Evolutionary conservation across 192 early-diverging fungal genomes (phyloP).

Genomic region (Obelidium mucronatum): DNA sequence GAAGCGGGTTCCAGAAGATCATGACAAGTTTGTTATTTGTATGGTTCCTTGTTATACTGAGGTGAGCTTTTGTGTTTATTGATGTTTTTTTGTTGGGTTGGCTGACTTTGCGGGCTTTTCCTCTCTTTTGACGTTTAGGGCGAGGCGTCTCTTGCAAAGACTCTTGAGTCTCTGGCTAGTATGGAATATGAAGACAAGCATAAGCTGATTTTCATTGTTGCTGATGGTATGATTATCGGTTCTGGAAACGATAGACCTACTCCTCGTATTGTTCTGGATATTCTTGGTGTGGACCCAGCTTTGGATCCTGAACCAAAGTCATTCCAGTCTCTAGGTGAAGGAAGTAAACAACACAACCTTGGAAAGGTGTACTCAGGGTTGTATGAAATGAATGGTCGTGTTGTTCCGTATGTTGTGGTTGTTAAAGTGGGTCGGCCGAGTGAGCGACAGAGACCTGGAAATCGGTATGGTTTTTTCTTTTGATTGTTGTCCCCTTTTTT

Average conservation of each 20-base stretch:
- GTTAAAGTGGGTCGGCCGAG: conserved; percentile 89
- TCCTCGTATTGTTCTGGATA: conserved; percentile 95
- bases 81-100: not conserved
- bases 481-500: not conserved
- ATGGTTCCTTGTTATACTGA: conserved; percentile 99
- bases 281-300: conserved; percentile 87
- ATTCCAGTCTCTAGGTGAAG: conserved; percentile 79
- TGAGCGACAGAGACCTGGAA: conserved; percentile 91
- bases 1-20: conserved; percentile 77
- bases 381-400: conserved; percentile 89
- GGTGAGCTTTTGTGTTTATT: conserved; percentile 54
- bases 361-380: conserved; percentile 97
- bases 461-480: conserved; percentile 69
- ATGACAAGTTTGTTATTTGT: conserved; percentile 95
- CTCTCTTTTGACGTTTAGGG: conserved; percentile 54
- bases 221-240: conserved; percentile 95
- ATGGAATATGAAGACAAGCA: conserved; percentile 97
- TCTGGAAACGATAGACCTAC: conserved; percentile 96
- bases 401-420: conserved; percentile 97
- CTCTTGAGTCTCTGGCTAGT: conserved; percentile 90
- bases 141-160: conserved; percentile 91
- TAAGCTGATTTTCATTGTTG: conserved; percentile 95
- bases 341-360: conserved; percentile 89
- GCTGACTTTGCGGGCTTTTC: no score
- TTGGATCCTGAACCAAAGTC: conserved; percentile 80